Evolutionary conservation across 768 basidiomycete genomes (phyloP), one percentile per base, ranked within the genome.

Genomic region (Udeniomyces megalosporus): DNA sequence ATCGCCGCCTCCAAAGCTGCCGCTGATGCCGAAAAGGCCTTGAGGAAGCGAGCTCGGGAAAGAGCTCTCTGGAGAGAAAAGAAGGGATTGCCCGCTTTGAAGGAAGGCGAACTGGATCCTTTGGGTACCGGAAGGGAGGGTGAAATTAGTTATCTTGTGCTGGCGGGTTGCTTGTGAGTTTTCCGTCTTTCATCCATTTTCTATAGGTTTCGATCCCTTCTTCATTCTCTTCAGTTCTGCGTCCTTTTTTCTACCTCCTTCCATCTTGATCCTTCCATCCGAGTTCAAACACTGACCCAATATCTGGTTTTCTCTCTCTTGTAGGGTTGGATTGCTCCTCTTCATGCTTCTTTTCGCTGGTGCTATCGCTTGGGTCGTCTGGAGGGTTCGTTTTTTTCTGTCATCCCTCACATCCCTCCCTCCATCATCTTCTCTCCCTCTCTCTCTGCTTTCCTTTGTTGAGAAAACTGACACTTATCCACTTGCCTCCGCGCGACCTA

Each of bases 1-100:
- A 68, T 74, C 31, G 67, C 66, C 26, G 59, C 73, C 22, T 67
- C 67, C 26, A 69, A 71, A 46, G 57, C 67, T 12, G 67, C 66
- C n/a, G 62, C 66, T 20, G 60, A 62, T 44, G 62, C 45, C 28
- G 59, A 60, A 15, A 60, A 62, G 49, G 42, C 49, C 20, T 2
- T 58, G 20, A 55, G 62, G n/a, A 44, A 49, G 38, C 51, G 53
- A 48, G 52, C 47, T 11, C 32, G 59, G 8, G 52, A 66, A 12
- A 31, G 46, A 3, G 55, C 59, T 2, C 45, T 50, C 12, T 66
- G 62, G 62, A 55, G 62, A 26, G 50, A 58, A 3, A 32, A 51
- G 15, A 66, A 60, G 48, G 66, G 63, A 8, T 46, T 68, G 49
- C 58, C 66, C 12, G 54, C 52, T 24, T 22, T 49, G 45, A 53